These are phyloP conservation scores for Cairneyella variabilis DNA, from an alignment of 495 filamentous ascomycete genomes.

Conservation along the genomic window DNA sequence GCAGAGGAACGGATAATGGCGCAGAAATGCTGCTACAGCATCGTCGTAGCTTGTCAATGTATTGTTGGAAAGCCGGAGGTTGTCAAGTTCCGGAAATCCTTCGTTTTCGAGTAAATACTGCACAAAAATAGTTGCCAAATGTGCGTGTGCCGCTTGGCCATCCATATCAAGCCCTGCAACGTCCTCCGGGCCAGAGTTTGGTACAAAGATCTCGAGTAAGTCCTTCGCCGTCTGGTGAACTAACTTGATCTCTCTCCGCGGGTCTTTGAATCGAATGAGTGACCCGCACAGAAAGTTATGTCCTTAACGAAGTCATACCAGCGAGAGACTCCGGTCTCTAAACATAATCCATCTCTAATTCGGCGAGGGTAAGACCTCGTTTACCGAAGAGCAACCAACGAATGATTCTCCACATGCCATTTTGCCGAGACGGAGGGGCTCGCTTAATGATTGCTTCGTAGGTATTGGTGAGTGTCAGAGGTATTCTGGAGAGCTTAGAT, in stretches of 20 bases:
- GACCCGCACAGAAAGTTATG: constrained; percentile 8
- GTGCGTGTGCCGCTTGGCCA: not conserved
- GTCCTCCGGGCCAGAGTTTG: not conserved
- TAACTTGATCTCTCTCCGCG: not conserved
- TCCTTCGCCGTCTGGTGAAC: constrained; percentile 7
- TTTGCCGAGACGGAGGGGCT: not conserved
- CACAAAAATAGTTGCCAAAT: not conserved
- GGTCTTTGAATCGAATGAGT: not conserved
- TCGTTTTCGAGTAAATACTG: constrained; percentile 3
- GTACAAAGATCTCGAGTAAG: not conserved
- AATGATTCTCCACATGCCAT: constrained; percentile 12
- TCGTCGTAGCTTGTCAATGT: not conserved
- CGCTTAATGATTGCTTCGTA: constrained; percentile 11
- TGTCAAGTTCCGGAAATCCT: not conserved
- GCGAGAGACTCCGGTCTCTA: not conserved
- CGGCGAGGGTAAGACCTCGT: not conserved
- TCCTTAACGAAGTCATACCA: constrained; percentile 11
- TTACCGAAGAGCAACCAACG: not conserved
- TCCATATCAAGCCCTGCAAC: not conserved
- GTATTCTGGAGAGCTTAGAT: not conserved
- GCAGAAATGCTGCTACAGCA: not conserved
- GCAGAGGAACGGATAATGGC: not conserved
- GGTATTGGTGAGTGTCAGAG: not conserved
- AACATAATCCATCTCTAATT: constrained; percentile 6
- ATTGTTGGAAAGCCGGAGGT: not conserved